Evolutionary conservation across 2,329 filamentous ascomycete species (phyloP), one percentile per base, ranked within the genome.

Genomic region (Botrytis fragariae): DNA sequence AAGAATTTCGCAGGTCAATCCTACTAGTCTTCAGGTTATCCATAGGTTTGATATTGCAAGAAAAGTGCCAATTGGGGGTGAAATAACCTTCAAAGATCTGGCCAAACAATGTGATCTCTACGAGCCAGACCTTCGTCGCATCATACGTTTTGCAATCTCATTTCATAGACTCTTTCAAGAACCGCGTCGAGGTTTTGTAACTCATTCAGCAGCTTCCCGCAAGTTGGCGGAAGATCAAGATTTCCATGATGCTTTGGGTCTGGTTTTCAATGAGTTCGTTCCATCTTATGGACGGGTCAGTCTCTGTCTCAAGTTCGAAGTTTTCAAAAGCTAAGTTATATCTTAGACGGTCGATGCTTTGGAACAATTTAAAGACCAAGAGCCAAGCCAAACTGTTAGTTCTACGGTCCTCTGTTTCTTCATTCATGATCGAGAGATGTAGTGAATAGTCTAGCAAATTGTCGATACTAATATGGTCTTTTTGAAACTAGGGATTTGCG

Each of bases 21-120:
- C 51, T n/a, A 57, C 59, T n/a, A 69, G 67, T 69, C 16, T 69
- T 20, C 67, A 69, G 57, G 51, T 54, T 14, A 69, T 69, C 37
- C 44, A 44, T 32, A 39, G 22, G 10, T 69, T 59, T 44, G 54
- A 69, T 35, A 69, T 59, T 7, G 37, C 39, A 18, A 42, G 35
- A n/a, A 69, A 69, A 45, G 67, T 69, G 18, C 67, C 67, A 37
- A 45, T 69, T 22, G n/a, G 44, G 12, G 51, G 67, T 37, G 67
- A 69, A 39, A 59, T 69, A 25, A 25, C 54, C 8, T 69, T 59
- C 12, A 54, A 60, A 59, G 67, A 69, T 1, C 51, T 69, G 10
- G 57, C 48, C 20, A 39, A 42, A 12, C 57, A 60, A 60, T 60
- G 54, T 39, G 37, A 51, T 44, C 67, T 69, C 25, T 10, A 54